phyloP scores from a whole-genome alignment of 352 stramenopile species.

The Globisporangium spiculum region DNA sequence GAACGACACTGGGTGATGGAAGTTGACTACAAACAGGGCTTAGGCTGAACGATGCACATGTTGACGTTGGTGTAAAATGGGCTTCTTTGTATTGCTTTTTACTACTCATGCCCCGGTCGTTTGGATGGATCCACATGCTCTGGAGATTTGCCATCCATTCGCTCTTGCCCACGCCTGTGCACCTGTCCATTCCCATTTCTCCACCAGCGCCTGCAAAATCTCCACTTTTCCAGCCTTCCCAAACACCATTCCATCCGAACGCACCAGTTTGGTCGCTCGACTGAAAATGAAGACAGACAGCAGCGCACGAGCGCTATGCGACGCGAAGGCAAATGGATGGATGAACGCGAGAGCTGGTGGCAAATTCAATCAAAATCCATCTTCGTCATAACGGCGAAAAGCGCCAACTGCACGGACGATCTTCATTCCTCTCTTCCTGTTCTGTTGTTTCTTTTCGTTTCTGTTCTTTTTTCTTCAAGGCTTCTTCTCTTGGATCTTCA shows the following conservation, averaged over 20 bases:
- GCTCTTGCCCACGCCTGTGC: background rate
- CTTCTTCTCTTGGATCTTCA: background rate
- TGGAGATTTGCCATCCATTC: background rate
- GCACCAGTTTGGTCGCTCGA: background rate
- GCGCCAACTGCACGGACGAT: slow-evolving; percentile 11
- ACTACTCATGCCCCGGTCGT: background rate
- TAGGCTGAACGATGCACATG: background rate
- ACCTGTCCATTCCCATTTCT: background rate
- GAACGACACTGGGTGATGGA: too few relatives aligned
- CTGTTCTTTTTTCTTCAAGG: background rate
- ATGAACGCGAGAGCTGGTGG: background rate
- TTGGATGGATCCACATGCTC: background rate
- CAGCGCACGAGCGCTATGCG: background rate
- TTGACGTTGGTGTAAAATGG: background rate
- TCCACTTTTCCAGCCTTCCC: background rate
- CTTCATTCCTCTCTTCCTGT: slow-evolving; percentile 9
- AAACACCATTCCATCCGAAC: background rate
- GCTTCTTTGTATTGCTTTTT: background rate
- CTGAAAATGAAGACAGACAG: too few relatives aligned
- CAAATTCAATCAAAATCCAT: slow-evolving; percentile 14
- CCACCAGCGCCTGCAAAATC: background rate
- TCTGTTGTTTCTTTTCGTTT: slow-evolving; percentile 10
- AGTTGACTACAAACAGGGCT: too few relatives aligned
- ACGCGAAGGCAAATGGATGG: background rate
- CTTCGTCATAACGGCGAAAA: slow-evolving; percentile 4